These are phyloP conservation scores for Erythrobasidium yunnanense DNA, from an alignment of 768 basidiomycete genomes.

Conservation along the genomic window DNA sequence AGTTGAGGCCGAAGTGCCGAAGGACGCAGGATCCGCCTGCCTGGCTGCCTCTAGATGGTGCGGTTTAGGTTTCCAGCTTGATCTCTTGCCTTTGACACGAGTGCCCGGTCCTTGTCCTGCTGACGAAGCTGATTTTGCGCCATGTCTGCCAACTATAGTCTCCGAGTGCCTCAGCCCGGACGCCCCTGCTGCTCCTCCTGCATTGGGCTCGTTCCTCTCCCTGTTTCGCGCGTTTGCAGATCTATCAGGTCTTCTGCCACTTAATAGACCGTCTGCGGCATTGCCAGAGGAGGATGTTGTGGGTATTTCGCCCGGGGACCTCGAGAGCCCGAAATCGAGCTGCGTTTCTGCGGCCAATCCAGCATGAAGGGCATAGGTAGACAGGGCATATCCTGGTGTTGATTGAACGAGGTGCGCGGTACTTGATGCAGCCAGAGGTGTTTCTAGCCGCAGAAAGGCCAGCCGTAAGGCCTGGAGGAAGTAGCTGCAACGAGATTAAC, in stretches of 20 bases:
- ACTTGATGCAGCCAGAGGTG: background rate
- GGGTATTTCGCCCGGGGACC: constrained; percentile 11
- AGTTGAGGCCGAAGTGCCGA: too few relatives aligned
- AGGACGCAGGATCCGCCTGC: too few relatives aligned
- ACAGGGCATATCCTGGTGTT: constrained; percentile 8
- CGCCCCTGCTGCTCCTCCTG: background rate
- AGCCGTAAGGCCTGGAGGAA: constrained; percentile 24
- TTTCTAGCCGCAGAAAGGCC: constrained; percentile 19
- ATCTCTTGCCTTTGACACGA: constrained; percentile 7
- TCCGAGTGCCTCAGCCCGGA: constrained; percentile 1
- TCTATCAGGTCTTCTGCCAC: too few relatives aligned
- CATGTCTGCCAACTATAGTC: constrained; percentile 20
- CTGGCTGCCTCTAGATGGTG: constrained; percentile 9
- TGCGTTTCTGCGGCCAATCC: background rate
- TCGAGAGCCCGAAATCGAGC: constrained; percentile 13
- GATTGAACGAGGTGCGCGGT: constrained; percentile 17
- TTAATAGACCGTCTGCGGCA: background rate
- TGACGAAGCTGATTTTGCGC: constrained; percentile 1
- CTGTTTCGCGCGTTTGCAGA: too few relatives aligned
- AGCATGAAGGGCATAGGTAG: constrained; percentile 13
- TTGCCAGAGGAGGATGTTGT: background rate
- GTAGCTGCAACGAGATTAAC: constrained; percentile 11
- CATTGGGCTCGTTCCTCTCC: too few relatives aligned
- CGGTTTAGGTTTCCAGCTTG: constrained; percentile 19
- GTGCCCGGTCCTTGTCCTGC: background rate